Base-by-base conservation (phyloP, 352 stramenopile genomes). In the Plasmopara halstedii region DNA sequence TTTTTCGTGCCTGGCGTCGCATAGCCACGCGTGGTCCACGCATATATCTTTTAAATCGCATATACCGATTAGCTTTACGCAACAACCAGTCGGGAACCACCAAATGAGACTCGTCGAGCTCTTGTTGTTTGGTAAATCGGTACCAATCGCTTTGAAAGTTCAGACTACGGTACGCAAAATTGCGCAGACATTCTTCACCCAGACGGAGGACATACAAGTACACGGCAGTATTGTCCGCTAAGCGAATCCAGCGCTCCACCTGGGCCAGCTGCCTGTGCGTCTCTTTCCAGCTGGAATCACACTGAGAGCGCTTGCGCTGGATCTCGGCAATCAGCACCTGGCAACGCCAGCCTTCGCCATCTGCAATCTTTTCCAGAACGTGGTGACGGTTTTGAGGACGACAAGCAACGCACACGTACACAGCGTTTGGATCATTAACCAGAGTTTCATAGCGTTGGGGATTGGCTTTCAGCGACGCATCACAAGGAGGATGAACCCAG, bases 41-140 rank as follows among this genome's bases (percentile, higher is more conserved):
- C 6, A 78, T 61, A 33, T 94, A 94, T 4, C 83, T 61, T 51
- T 94, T 94, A 47, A 89, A 89, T 0, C 83, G 79, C 49, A 92
- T 45, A 36, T 94, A 94, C 2, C 83, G 72, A 27, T 75, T 79
- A 3, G 83, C 83, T 43, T 88, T 88, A 9, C 83, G 76, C 6
- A 88, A 50, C 18, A 94, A 45, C 70, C 77, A 90, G 11, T 62
- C 41, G 0, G 83, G 83, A 1, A 92, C 23, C 19, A 53, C 37
- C 4, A 69, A 45, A 21, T 50, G 56, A 34, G 36, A 52, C 0
- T 33, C 46, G 11, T 62, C 38, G 2, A 82, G 62, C 23, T 84
- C 72, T 19, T 85, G 55, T 18, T 61, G 68, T 33, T 80, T 81
- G 13, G 64, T 67, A 4, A 74, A 63, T 6, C 70, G 62, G 26